Evolutionary conservation across 345 rosid genomes (phyloP), one percentile per base, ranked within the genome.

Genomic region (Viola odorata): DNA sequence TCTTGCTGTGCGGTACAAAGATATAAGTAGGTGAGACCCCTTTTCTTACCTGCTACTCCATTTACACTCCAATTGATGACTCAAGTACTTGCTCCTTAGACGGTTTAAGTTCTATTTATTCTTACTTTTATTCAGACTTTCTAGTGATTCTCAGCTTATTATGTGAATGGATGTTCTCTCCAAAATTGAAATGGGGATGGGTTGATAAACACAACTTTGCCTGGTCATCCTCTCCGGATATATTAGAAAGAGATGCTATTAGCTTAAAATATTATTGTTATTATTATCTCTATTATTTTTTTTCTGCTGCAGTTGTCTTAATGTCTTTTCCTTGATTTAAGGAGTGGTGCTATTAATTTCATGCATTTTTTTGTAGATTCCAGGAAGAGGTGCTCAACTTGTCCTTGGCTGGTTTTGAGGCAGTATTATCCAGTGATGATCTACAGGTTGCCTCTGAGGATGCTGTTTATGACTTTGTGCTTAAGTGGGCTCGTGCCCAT

Each of bases 351-450:
- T 41, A 8, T 9, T 63, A 12, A 6, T 23, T 38, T 53, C 32
- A n/a, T 53, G 58, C 51, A 42, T 57, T 44, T 57, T 32, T 59
- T 60, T 9, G 56, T 73, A 87, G 95, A 69, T 81, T 81, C 69
- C 86, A 65, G 41, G 85, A 78, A 44, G 94, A 87, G 73, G 82
- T 85, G 57, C 73, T 87, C 66, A 74, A 75, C 72, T 87, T 91
- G 81, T 95, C 98, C 23, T 68, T 91, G 60, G 81, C 83, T 62
- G 95, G 92, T 57, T 66, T 91, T 16, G 89, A 82, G 84, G 87
- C 86, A n/a, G 80, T 92, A 57, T 71, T 92, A 57, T 72, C 84
- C 56, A 85, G 91, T 56, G 84, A 84, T 68, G 82, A 79, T 69
- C 81, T 92, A 40, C 80, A 75, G 60, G 74, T 87, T 45, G 73